Base-by-base conservation (phyloP, 176 grass and related monocot genomes). In the Cenchrus purpureus region DNA sequence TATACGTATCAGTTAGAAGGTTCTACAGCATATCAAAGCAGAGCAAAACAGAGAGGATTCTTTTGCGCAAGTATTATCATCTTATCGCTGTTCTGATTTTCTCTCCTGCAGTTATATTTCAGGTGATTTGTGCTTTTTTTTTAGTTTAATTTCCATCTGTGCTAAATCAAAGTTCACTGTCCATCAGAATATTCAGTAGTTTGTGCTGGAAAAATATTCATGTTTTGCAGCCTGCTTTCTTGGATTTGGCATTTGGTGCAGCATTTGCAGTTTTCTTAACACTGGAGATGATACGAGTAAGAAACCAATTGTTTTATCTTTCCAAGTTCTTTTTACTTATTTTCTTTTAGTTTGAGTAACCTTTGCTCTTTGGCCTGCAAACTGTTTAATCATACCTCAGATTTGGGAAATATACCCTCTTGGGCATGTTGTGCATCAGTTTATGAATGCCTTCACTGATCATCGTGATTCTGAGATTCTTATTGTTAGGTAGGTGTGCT, bases 371-470 rank as follows among this genome's bases (percentile, higher is more conserved):
- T 79, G 20, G 20, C 51, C 42, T 5, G 31, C 50, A 62, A 84
- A 90, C 87, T 73, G 42, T 82, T 65, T 45, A 80, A 85, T 9
- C 16, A 49, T 82, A 31, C 40, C 19, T 59, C 79, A 96, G 97
- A 83, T 96, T 79, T 99, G 91, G 91, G 88, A 99, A 79, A 90
- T 96, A 70, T 91, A 92, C 86, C 97, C 93, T 74, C 81, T 99
- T 86, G 97, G 97, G 22, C 68, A 54, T 84, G 49, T 85, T 60
- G 86, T 99, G 51, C 90, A 94, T 90, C 93, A 94, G 62, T 99
- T 99, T 85, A 99, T 99, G 97, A 99, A 86, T n/a, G 93, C 97
- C 72, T 99, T 99, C 68, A 99, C 91, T 32, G 97, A 99, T 85
- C 97, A 99, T 83, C 93, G 97, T 78, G 97, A 99, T 88, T 99